Base-by-base conservation (phyloP, 257 asterid species). In the Nyctanthes arbortristis region DNA sequence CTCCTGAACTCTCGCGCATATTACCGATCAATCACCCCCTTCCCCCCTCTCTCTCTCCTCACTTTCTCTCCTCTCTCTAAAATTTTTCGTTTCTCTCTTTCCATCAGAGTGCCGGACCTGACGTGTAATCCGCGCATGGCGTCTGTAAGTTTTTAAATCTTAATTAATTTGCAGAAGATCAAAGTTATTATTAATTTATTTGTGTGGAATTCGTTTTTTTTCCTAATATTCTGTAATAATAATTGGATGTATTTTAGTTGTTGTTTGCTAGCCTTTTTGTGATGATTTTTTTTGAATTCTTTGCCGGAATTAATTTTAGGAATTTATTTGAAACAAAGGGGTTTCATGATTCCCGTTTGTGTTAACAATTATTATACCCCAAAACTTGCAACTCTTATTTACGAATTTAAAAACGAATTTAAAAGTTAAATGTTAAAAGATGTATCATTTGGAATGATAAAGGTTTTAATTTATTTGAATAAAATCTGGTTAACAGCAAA, bases 101-200 rank as follows among this genome's bases (percentile, higher is more conserved):
- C 11, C 36, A 5, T 74, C 30, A 27, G 30, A 52, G 16, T 16
- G 59, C 43, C 25, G 33, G 20, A 60, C 72, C 70, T n/a, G n/a
- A n/a, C n/a, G n/a, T 57, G 55, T 69, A 76, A 66, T 68, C 59
- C 16, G 30, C 20, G 12, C 62, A 69, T 56, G 75, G 63, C 72
- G 81, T 39, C 81, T 73, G 84, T 79, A 33, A 63, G 84, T 52
- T 22, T 28, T 45, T 6, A 10, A 3, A 10, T 31, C 18, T 47
- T 43, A 43, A 43, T 43, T 43, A 4, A 16, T 43, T 43, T 16
- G 54, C 24, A 43, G 22, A 16, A 1, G 54, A 43, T 43, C 54
- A 9, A 43, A n/a, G 20, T 52, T n/a, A n/a, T 45, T n/a, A 7
- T 45, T 16, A 13, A 2, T 22, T 52, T 24, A 22, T 52, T 13